Base-by-base conservation (phyloP, 164 flowering plant genomes). In the Stephania japonica region DNA sequence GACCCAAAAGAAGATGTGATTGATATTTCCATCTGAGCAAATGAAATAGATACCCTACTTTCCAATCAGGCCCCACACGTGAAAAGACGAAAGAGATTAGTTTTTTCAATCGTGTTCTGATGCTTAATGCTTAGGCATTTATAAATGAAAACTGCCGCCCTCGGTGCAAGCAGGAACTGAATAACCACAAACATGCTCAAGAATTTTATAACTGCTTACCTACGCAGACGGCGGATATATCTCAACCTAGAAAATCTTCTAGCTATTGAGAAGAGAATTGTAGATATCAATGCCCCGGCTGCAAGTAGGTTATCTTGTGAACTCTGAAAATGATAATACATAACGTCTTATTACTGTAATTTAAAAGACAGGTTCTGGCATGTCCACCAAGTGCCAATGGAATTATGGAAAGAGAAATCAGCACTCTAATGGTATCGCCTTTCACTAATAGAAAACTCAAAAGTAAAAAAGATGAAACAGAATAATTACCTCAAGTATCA, bases 231-330 rank as follows among this genome's bases (percentile, higher is more conserved):
- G 19, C 78, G 88, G 32, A 85, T 50, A 42, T 78, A 80, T 81
- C 82, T 84, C 23, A 62, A 68, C 67, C 76, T 82, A 32, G 41
- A 23, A 72, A 81, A 32, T 65, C 74, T 82, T 77, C 83, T 86
- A 67, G 84, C 38, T 21, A 80, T 2, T 27, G 81, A 87, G 70
- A 87, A 23, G 12, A 88, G 3, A 71, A 87, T 77, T 75, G 87
- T 90, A 80, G 74, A 82, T 41, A 89, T n/a, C 75, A 87, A 81
- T 61, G 90, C 94, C 78, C 68, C 88, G 59, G 78, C 77, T 74
- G 90, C 93, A 79, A 95, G 78, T 61, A 88, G 42, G 65, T 86
- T 85, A 81, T 95, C 99, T 70, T 83, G 64, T 42, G 98, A 89
- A 77, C 94, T 84, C 98, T 95, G 82, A 11, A 76, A 68, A 77